Evolutionary conservation across 2,329 filamentous ascomycete genomes (phyloP), one percentile per base, ranked within the genome.

Genomic region (Torrubiellomyces zombiae): DNA sequence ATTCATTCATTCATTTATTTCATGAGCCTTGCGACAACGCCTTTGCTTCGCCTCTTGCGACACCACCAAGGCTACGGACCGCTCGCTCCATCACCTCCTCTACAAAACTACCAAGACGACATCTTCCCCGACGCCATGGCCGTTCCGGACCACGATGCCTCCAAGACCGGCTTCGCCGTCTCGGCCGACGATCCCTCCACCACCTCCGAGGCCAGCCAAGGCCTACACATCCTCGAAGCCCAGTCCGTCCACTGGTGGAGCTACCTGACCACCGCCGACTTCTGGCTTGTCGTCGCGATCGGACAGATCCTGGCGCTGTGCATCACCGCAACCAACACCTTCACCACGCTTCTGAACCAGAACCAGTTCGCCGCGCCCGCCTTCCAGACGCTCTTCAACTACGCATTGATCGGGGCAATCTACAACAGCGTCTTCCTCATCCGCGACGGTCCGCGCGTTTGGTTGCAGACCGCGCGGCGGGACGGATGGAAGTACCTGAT

Each of bases 331-430:
- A 94, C 85, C 25, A 93, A 91, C 60, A 95, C 89, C 23, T 81
- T 95, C 45, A 80, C 77, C 18, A 69, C 66, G 14, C 68, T 94
- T 28, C 70, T 98, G 16, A 63, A 62, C 29, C 40, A 48, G 7
- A 50, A 55, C 5, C 66, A 72, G 24, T 85, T 77, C 36, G 82
- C 69, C 32, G 91, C 95, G 38, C 89, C 89, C 6, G 82, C 89
- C 28, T 93, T 95, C 58, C 89, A 98, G 56, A 82, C 80, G 16
- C 68, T 95, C 42, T 91, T 94, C 65, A 93, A 89, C 55, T 98
- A 98, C 53, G 64, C 83, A 21, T 55, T 94, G 24, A 66, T 98
- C 35, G 75, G 75, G 32, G 28, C 81, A 30, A 68, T 94, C 45
- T 98, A 91, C 59, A 77, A 81, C 14, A 63, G 70, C 19, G 71